Evolutionary conservation across 2,329 filamentous ascomycete species (phyloP).

Genomic region (Cytospora chrysosperma): DNA sequence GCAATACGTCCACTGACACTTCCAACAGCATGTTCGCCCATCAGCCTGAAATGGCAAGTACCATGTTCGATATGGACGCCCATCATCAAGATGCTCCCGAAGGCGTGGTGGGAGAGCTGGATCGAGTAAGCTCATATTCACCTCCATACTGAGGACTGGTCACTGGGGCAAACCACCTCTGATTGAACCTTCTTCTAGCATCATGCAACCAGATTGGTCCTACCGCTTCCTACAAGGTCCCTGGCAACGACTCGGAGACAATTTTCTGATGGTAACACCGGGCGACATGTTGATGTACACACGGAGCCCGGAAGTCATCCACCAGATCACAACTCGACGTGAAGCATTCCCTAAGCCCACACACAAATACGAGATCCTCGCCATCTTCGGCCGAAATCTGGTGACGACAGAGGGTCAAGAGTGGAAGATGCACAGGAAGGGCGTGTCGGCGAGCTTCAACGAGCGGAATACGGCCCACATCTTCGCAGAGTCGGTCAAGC

Average conservation of each 20-base stretch:
- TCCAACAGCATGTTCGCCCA: constrained; percentile 45
- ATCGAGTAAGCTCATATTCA: constrained; percentile 49
- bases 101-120: constrained; percentile 55
- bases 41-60: constrained; percentile 56
- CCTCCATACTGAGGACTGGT: not conserved
- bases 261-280: constrained; percentile 64
- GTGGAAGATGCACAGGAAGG: constrained; percentile 73
- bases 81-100: constrained; percentile 55
- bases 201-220: constrained; percentile 59
- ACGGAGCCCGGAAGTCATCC: constrained; percentile 63
- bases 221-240: constrained; percentile 56
- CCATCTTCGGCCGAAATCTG: constrained; percentile 70
- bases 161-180: not conserved
- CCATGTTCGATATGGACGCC: constrained; percentile 54
- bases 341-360: constrained; percentile 72
- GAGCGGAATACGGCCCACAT: constrained; percentile 71
- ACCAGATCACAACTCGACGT: constrained; percentile 63
- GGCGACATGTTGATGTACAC: constrained; percentile 52
- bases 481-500: constrained; percentile 60
- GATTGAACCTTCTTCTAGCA: constrained; percentile 35
- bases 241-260: constrained; percentile 61
- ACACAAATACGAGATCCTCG: constrained; percentile 56
- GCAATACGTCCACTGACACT: constrained; percentile 22
- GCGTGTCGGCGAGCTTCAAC: constrained; percentile 70
- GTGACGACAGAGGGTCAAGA: constrained; percentile 65